phyloP scores from a whole-genome alignment of 1,139 yeast genomes.

The Saccharomyces hybrid region DNA sequence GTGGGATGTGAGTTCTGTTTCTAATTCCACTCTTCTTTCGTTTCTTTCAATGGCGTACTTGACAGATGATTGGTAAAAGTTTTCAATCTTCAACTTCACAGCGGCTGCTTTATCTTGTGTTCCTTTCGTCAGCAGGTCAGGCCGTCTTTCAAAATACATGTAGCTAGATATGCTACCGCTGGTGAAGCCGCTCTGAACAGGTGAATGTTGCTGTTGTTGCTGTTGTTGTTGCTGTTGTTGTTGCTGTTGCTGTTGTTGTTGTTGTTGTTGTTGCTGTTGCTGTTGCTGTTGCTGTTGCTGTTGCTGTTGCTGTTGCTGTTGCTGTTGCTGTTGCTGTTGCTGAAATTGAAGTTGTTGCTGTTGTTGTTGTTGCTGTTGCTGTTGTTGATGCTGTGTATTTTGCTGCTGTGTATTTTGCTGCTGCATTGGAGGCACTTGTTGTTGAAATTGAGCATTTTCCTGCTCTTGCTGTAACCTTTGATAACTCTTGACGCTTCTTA shows the following conservation, averaged over 20 bases:
- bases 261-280: neutral
- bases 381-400: slow-evolving; percentile 17
- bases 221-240: neutral
- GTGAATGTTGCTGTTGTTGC: slow-evolving; percentile 15
- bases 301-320: slow-evolving; percentile 11
- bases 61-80: slow-evolving; percentile 68
- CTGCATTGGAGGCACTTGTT: slow-evolving; percentile 8
- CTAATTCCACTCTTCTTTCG: slow-evolving; percentile 68
- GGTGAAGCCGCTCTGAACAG: neutral
- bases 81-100: slow-evolving; percentile 62
- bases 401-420: slow-evolving; percentile 8
- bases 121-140: slow-evolving; percentile 58
- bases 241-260: slow-evolving; percentile 9
- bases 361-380: slow-evolving; percentile 15
- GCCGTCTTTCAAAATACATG: slow-evolving; percentile 79
- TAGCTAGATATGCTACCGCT: slow-evolving; percentile 34
- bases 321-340: slow-evolving; percentile 16
- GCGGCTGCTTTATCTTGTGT: slow-evolving; percentile 73
- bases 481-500: slow-evolving; percentile 6
- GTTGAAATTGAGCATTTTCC: slow-evolving; percentile 5
- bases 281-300: no score
- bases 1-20: slow-evolving; percentile 56
- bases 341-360: slow-evolving; percentile 17
- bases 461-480: slow-evolving; percentile 2
- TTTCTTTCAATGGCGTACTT: slow-evolving; percentile 76